Evolutionary conservation across 306 rosid genomes (phyloP), one percentile per base, ranked within the genome.

Genomic region (Vigna nakashimae): DNA sequence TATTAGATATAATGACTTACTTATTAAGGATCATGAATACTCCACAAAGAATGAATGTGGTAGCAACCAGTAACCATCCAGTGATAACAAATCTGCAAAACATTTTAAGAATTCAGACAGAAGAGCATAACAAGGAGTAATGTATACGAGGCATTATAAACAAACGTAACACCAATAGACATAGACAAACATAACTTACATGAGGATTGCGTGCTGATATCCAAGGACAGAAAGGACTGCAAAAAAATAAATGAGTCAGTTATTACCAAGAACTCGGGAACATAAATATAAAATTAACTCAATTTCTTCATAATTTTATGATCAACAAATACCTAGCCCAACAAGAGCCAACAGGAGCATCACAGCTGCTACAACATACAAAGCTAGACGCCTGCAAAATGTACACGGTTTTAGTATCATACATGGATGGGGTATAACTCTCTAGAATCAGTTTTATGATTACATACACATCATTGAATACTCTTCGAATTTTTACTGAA

Each of bases 21-120:
- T 87, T 92, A 82, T 90, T 88, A 50, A 95, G 92, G 86, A 95
- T 87, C 57, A 92, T 90, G 75, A 90, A 95, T 65, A 90, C 90
- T 79, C 98, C 99, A 69, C 96, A 92, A 69, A 95, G 99, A 65
- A 95, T 65, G 80, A 95, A 95, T 57, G 98, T 91, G 79, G 88
- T 57, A 52, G 92, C 94, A 51, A 92, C 98, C 40, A 95, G 94
- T 77, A 95, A 80, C 99, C 99, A 95, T 77, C 99, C 99, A 75
- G 94, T 86, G 67, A 92, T 20, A 66, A 95, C 88, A 80, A 95
- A 95, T 87, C 99, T 95, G 94, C 84, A 91, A 81, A 79, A 82
- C 11, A 67, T 52, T 26, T 26, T n/a, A 40, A 38, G 43, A 45
- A 53, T 28, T 87, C 83, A 80, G 69, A 85, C 17, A 58, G 34